A percentile compares a stretch with the other conserved stretches of the same genome.
Evolutionary conservation across 2,329 filamentous ascomycete species (phyloP).

Genomic region (Fusarium dlaminii): DNA sequence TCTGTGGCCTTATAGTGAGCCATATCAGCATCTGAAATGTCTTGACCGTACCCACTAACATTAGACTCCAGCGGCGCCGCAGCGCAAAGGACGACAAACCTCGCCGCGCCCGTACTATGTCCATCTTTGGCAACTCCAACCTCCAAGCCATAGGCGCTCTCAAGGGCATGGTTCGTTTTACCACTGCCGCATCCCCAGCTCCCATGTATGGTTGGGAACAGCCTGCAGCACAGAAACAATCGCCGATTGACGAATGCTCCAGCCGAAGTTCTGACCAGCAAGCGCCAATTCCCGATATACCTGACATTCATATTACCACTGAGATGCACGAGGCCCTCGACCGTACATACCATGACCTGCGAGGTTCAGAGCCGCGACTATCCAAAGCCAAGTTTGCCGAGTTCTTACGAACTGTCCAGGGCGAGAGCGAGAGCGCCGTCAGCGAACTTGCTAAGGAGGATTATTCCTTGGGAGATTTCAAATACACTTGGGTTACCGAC

Average conservation of each 20-base stretch:
- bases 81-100: constrained; percentile 34
- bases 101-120: constrained; percentile 50
- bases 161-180: constrained; percentile 47
- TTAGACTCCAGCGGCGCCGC: constrained; percentile 19
- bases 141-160: constrained; percentile 43
- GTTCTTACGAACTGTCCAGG: constrained; percentile 63
- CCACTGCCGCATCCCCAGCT: constrained; percentile 45
- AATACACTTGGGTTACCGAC: constrained; percentile 57
- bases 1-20: constrained; percentile 38
- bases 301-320: constrained; percentile 56
- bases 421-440: constrained; percentile 48
- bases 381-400: constrained; percentile 52
- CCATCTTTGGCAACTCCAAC: constrained; percentile 52
- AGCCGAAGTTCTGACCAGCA: constrained; percentile 35
- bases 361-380: constrained; percentile 46
- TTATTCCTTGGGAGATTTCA: constrained; percentile 61
- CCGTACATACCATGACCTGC: constrained; percentile 58
- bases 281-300: constrained; percentile 37
- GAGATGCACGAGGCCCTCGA: constrained; percentile 60
- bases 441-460: constrained; percentile 49
- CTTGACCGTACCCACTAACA: constrained; percentile 5
- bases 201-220: constrained; percentile 36
- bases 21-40: background rate
- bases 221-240: constrained; percentile 28
- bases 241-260: constrained; percentile 38